Conservation (phyloP, 2,329 filamentous ascomycete genomes). For the Epichloe hybrida region DNA sequence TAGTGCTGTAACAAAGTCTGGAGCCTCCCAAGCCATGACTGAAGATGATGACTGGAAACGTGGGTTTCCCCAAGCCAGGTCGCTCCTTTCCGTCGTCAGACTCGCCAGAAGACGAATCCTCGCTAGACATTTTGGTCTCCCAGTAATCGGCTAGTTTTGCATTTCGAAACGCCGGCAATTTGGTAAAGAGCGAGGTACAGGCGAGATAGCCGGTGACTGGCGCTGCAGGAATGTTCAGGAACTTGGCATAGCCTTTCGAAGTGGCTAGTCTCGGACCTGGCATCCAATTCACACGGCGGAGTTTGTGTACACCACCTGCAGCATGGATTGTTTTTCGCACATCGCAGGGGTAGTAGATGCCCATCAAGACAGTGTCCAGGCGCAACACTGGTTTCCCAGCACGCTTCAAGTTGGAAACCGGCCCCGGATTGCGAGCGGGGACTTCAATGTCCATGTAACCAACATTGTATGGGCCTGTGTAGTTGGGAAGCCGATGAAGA, state of each 20-base stretch:
- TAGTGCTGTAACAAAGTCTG: slow-evolving; percentile 45
- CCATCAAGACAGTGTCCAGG: slow-evolving; percentile 45
- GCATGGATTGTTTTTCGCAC: slow-evolving; percentile 14
- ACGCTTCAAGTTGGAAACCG: slow-evolving; percentile 27
- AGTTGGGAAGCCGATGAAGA: slow-evolving; percentile 39
- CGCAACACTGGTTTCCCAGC: slow-evolving; percentile 26
- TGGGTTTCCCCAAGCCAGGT: slow-evolving; percentile 22
- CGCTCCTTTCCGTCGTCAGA: slow-evolving; percentile 9
- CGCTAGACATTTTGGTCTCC: slow-evolving; percentile 27
- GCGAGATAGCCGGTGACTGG: slow-evolving; percentile 40
- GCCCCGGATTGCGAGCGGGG: slow-evolving; percentile 30
- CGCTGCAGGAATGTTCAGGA: slow-evolving; percentile 36
- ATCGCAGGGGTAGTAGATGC: slow-evolving; percentile 50
- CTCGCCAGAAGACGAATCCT: slow-evolving; percentile 19
- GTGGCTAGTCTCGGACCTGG: slow-evolving; percentile 41
- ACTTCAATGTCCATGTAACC: slow-evolving; percentile 56
- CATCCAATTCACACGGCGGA: slow-evolving; percentile 47
- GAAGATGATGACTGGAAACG: slow-evolving; percentile 51
- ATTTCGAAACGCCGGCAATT: slow-evolving; percentile 50
- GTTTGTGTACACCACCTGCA: slow-evolving; percentile 21
- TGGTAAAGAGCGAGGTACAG: slow-evolving; percentile 48
- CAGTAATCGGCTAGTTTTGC: slow-evolving; percentile 41
- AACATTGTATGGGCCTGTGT: slow-evolving; percentile 53
- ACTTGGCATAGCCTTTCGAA: slow-evolving; percentile 49
- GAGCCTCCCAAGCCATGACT: slow-evolving; percentile 54